Percentiles rank a stretch among this genome's conserved stretches.
phyloP scores from a whole-genome alignment of 2,329 filamentous ascomycete genomes.

The Mycosphaerella sp. region DNA sequence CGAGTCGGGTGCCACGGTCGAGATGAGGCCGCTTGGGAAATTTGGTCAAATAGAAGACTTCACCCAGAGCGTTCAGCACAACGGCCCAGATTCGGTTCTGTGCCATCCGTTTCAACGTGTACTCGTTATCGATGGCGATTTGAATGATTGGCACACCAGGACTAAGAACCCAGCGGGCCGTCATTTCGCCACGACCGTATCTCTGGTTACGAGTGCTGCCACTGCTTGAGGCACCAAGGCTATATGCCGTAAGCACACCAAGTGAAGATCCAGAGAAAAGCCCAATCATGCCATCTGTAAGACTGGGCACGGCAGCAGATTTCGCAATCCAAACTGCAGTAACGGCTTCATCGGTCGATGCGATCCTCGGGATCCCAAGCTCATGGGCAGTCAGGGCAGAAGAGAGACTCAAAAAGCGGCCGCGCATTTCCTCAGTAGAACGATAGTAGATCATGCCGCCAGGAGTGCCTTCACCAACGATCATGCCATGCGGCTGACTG shows the following conservation, averaged over 20 bases:
- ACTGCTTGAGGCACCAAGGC: conserved; percentile 44
- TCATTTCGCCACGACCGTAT: conserved; percentile 68
- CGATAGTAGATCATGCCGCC: conserved; percentile 77
- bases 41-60: conserved; percentile 77
- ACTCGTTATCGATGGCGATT: conserved; percentile 76
- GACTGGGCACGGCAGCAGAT: conserved; percentile 61
- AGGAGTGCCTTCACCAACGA: conserved; percentile 80
- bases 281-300: conserved; percentile 71
- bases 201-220: conserved; percentile 57
- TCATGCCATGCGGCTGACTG: conserved; percentile 74
- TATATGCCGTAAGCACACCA: conserved; percentile 76
- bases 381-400: conserved; percentile 56
- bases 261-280: conserved; percentile 78
- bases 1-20: conserved; percentile 40
- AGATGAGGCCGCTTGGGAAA: conserved; percentile 54
- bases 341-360: conserved; percentile 62
- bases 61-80: conserved; percentile 86
- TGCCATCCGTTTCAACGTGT: conserved; percentile 63
- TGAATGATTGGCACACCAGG: conserved; percentile 88
- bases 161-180: conserved; percentile 81
- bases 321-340: conserved; percentile 89
- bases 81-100: conserved; percentile 79
- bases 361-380: conserved; percentile 70
- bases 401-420: conserved; percentile 64
- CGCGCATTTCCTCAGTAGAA: conserved; percentile 64